phyloP scores from a whole-genome alignment of 2,329 filamentous ascomycete species.

The Fusarium haematococcum region DNA sequence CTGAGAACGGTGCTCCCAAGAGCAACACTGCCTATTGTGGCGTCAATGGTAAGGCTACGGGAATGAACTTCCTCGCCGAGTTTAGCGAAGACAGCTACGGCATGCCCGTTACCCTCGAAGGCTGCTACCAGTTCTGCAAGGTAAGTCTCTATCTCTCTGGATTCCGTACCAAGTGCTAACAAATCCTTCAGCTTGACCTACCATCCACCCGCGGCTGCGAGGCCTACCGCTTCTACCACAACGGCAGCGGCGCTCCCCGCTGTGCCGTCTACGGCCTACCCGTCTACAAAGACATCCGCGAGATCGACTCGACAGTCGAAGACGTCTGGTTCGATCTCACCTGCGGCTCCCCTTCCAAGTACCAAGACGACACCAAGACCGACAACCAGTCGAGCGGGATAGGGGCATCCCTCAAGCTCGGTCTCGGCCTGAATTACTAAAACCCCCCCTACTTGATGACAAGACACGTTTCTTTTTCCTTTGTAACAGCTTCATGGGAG shows the following conservation, averaged over 20 bases:
- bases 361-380: not conserved
- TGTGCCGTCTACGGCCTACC: constrained; percentile 52
- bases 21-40: constrained; percentile 51
- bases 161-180: not conserved
- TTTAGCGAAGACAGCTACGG: constrained; percentile 51
- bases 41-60: constrained; percentile 51
- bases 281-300: constrained; percentile 46
- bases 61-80: constrained; percentile 53
- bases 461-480: constrained; percentile 6
- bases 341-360: constrained; percentile 50
- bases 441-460: constrained; percentile 3
- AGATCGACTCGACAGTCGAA: constrained; percentile 45
- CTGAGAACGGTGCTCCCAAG: constrained; percentile 47
- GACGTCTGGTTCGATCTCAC: constrained; percentile 52
- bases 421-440: constrained; percentile 12
- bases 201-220: constrained; percentile 48
- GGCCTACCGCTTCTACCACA: constrained; percentile 52
- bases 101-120: constrained; percentile 52
- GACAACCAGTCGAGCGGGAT: not conserved
- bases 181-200: constrained; percentile 45
- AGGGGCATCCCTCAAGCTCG: constrained; percentile 5
- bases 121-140: constrained; percentile 57
- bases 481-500: constrained; percentile 29
- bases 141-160: constrained; percentile 38
- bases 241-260: constrained; percentile 46